Evolutionary conservation across 805 yeast genomes (phyloP).

Genomic region (Ogataea paraovalis): DNA sequence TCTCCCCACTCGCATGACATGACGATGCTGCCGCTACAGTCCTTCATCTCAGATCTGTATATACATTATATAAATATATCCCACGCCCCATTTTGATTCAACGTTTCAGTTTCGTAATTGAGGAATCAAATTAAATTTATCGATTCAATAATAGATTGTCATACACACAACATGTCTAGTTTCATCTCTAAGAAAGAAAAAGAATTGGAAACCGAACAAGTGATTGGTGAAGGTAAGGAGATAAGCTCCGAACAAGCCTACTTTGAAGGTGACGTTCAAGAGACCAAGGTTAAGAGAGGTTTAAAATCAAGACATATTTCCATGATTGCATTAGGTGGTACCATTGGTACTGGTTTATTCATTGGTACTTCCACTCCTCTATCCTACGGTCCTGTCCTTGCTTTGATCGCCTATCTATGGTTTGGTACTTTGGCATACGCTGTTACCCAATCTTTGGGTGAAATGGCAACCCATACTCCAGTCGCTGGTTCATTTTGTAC

Average conservation of each 20-base stretch:
- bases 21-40: background rate
- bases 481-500: slow-evolving; percentile 66
- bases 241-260: background rate
- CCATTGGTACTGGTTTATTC: slow-evolving; percentile 76
- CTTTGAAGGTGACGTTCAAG: slow-evolving; percentile 4
- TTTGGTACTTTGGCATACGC: slow-evolving; percentile 63
- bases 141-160: background rate
- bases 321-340: slow-evolving; percentile 77
- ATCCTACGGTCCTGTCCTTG: slow-evolving; percentile 62
- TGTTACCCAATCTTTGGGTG: slow-evolving; percentile 71
- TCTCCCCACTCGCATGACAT: no score
- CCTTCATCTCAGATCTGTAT: no score
- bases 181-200: background rate
- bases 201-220: background rate
- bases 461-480: slow-evolving; percentile 77
- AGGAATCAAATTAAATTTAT: no score
- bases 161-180: background rate
- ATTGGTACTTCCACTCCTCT: slow-evolving; percentile 59
- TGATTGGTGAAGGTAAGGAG: background rate
- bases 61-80: background rate
- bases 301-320: slow-evolving; percentile 65
- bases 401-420: slow-evolving; percentile 60
- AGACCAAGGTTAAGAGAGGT: slow-evolving; percentile 38
- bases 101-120: no score
- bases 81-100: background rate